Base-by-base conservation (phyloP, 1,139 yeast genomes). In the Suhomyces panamericanus region DNA sequence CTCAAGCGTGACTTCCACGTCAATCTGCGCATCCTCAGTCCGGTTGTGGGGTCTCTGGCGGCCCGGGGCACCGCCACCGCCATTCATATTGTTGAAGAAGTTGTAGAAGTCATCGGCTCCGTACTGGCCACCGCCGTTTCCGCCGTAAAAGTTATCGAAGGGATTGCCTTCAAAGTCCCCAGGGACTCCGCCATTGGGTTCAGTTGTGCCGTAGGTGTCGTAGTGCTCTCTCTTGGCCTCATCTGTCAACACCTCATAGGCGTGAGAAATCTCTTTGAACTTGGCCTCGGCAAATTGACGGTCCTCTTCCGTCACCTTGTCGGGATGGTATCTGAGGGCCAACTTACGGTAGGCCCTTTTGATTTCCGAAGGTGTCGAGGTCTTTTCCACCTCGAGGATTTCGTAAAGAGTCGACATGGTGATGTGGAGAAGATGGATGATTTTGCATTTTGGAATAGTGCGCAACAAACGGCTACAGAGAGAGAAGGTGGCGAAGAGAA, bases 321-420 rank as follows among this genome's bases (percentile, higher is more conserved):
- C 96, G 0, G 96, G 96, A 61, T 88, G 96, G 58, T 81, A 78
- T 46, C 72, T 69, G 42, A 88, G 72, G 11, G 96, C 96, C 44
- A 85, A 73, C 52, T 79, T 82, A 51, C 90, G 75, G 65, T 86
- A 88, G 1, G 96, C 93, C 63, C 78, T 81, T 54, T 85, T 83
- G 58, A 88, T 85, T 50, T 87, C 95, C 6, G 70, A 66, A 32
- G 77, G 63, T 2, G 85, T 67, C 7, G 96, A 95, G 17, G 79
- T 73, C 15, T 76, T 62, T 9, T 77, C 77, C 9, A 88, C 79
- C 35, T 88, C 95, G 26, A 88, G 75, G 7, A 87, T 70, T 48
- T 78, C 89, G 62, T 87, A 88, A 46, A 79, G 77, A 52, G 43
- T 43, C 52, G 38, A 15, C 41, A 36, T 35, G 33, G 32, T 34